Conservation (phyloP, 495 filamentous ascomycete genomes). For the Aspergillus sclerotiicarbonarius region DNA sequence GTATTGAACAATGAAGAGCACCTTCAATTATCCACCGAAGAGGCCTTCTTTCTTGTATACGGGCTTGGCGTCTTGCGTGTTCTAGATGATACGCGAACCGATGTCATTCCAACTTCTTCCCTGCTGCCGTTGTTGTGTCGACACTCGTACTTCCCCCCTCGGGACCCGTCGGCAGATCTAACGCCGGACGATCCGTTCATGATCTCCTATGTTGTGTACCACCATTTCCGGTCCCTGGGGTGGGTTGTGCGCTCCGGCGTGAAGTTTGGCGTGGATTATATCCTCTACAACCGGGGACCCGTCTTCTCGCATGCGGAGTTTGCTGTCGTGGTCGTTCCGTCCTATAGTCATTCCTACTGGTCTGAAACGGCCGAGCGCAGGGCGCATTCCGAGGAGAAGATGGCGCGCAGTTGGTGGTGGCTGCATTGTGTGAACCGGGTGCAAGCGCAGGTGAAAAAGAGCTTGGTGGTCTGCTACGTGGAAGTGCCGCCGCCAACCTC, state of each 20-base stretch:
- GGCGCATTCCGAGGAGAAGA: slow-evolving; percentile 45
- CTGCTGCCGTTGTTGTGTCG: slow-evolving; percentile 65
- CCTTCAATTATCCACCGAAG: slow-evolving; percentile 83
- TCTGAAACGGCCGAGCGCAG: slow-evolving; percentile 46
- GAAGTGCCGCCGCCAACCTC: slow-evolving; percentile 75
- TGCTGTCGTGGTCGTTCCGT: slow-evolving; percentile 76
- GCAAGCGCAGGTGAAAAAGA: slow-evolving; percentile 86
- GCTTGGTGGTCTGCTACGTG: slow-evolving; percentile 80
- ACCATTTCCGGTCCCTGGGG: slow-evolving; percentile 93
- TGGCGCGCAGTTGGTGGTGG: slow-evolving; percentile 79
- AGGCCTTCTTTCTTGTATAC: slow-evolving; percentile 89
- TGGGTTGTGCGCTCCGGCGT: slow-evolving; percentile 94
- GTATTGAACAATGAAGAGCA: slow-evolving; percentile 76
- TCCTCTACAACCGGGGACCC: slow-evolving; percentile 92
- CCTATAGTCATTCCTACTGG: slow-evolving; percentile 79
- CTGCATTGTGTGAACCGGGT: slow-evolving; percentile 88
- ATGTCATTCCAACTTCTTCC: slow-evolving; percentile 31
- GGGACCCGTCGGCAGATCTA: slow-evolving; percentile 28
- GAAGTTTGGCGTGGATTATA: slow-evolving; percentile 92
- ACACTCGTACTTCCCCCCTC: slow-evolving; percentile 67
- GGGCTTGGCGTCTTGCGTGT: slow-evolving; percentile 75
- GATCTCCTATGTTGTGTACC: slow-evolving; percentile 82
- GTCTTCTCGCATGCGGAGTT: slow-evolving; percentile 95
- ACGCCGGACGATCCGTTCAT: slow-evolving; percentile 80
- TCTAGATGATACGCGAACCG: slow-evolving; percentile 51